Conservation (phyloP, 75 land plant species). For the Pinus tabuliformis region DNA sequence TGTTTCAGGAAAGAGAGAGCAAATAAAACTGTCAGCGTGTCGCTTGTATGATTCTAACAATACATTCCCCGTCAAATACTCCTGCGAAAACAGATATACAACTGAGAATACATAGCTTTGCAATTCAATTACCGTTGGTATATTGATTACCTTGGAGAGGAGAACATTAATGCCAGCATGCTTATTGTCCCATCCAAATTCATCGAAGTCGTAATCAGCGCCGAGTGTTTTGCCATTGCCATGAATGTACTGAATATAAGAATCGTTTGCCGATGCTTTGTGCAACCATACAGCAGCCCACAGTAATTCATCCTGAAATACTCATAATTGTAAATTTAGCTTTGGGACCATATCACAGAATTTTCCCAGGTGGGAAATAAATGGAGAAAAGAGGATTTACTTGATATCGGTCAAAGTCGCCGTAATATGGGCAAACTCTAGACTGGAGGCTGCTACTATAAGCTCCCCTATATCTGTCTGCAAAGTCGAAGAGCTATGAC, state of each 20-base stretch:
- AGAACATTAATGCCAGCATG: slow-evolving; percentile 63
- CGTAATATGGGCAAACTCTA: slow-evolving; percentile 84
- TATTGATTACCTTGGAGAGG: slow-evolving; percentile 45
- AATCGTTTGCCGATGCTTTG: slow-evolving; percentile 44
- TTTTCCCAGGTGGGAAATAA: not conserved
- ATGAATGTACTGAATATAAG: slow-evolving; percentile 49
- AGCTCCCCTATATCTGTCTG: slow-evolving; percentile 70
- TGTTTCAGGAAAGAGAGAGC: slow-evolving; percentile 55
- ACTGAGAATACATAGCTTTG: no score
- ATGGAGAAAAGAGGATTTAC: slow-evolving; percentile 20
- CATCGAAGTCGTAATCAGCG: slow-evolving; percentile 51
- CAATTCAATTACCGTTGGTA: no score
- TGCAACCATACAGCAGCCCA: slow-evolving; percentile 81
- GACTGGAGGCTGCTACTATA: slow-evolving; percentile 78
- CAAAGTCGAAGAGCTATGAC: slow-evolving; percentile 80
- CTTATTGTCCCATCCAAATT: slow-evolving; percentile 77
- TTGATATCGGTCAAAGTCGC: slow-evolving; percentile 84
- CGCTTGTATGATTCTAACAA: slow-evolving; percentile 38
- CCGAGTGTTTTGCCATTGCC: slow-evolving; percentile 52
- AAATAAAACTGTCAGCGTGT: slow-evolving; percentile 67
- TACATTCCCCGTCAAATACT: slow-evolving; percentile 24
- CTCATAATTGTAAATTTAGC: no score
- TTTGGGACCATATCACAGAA: no score
- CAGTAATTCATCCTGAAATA: slow-evolving; percentile 56
- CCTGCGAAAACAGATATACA: slow-evolving; percentile 18